A percentile compares a stretch with the other conserved stretches of the same genome.
Evolutionary conservation across 192 early-diverging fungal species (phyloP).

Genomic region (Linnemannia schmuckeri): DNA sequence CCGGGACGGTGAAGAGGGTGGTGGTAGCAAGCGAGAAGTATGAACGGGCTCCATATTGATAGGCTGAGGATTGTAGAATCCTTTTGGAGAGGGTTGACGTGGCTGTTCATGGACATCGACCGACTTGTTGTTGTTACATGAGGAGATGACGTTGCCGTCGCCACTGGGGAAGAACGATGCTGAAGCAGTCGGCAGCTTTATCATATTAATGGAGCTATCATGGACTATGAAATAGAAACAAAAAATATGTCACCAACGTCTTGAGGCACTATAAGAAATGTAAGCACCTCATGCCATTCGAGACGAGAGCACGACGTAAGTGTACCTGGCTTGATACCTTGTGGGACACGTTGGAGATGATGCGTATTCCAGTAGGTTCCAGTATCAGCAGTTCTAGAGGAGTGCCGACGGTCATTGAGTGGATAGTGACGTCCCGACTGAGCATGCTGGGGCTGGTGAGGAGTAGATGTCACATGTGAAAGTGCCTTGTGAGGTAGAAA

Average conservation of each 20-base stretch:
- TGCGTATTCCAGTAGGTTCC: neutral
- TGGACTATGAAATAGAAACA: neutral
- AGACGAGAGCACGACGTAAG: too few relatives aligned
- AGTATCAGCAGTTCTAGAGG: neutral
- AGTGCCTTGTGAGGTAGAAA: neutral
- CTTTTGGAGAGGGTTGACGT: neutral
- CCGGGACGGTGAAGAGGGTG: neutral
- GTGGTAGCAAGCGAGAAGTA: neutral
- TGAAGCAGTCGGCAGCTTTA: neutral
- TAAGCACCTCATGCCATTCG: neutral
- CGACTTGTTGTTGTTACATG: neutral
- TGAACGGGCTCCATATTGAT: neutral
- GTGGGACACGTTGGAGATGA: neutral
- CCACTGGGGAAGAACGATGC: neutral
- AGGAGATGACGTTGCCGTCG: neutral
- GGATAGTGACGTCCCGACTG: neutral
- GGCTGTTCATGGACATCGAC: neutral
- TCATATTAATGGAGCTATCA: neutral
- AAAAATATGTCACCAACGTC: neutral
- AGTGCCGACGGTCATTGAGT: neutral
- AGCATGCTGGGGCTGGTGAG: neutral
- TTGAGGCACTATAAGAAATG: neutral
- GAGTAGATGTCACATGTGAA: neutral
- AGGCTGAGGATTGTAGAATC: neutral
- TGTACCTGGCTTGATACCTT: neutral